Conservation (phyloP, 129 eudicot species). For the Helianthus annuus region HanXRQr2.0-SUNRISE NC_035445.2:135991853-135992352, state of each 20-base stretch:
- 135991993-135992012: too few species aligned
- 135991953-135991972: too few species aligned
- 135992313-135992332: background rate
- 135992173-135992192: conserved; percentile 1
- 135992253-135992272: conserved; percentile 99
- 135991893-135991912: background rate
- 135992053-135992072: background rate
- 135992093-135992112: conserved; percentile 18
- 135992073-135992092: conserved; percentile 18
- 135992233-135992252: conserved; percentile 95
- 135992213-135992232: conserved; percentile 49
- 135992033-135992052: background rate
- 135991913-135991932: background rate
- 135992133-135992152: conserved; percentile 18
- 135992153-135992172: background rate
- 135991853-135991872: conserved; percentile 23
- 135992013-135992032: too few species aligned
- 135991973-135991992: too few species aligned
- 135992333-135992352: background rate
- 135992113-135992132: conserved; percentile 11
- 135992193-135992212: conserved; percentile 30
- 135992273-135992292: conserved; percentile 26
- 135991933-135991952: too few species aligned
- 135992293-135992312: conserved; percentile 19
- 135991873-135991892: background rate